Evolutionary conservation across 2,329 filamentous ascomycete species (phyloP).

Genomic region (Apiospora malaysiana): DNA sequence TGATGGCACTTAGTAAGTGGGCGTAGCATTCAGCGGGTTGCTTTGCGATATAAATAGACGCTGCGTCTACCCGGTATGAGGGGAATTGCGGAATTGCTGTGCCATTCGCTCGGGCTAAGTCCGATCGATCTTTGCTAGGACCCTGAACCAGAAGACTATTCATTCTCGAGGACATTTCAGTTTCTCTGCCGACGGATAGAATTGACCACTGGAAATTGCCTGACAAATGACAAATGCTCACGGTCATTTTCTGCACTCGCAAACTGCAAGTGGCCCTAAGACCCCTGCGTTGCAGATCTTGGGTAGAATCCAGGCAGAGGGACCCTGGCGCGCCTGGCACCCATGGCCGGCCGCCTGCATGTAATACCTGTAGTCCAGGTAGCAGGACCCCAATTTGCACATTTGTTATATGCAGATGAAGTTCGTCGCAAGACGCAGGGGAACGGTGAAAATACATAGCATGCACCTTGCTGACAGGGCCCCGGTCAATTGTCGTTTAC

Average conservation of each 20-base stretch:
- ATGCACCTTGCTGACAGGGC: neutral
- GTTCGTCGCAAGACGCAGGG: neutral
- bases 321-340: no score
- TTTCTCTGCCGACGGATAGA: neutral
- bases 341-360: neutral
- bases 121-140: slow-evolving; percentile 2
- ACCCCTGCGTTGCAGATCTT: neutral
- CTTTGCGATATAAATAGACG: slow-evolving; percentile 5
- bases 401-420: neutral
- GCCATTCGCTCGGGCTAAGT: neutral
- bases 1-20: neutral
- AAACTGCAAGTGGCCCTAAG: neutral
- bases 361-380: neutral
- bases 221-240: neutral
- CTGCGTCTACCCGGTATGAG: neutral
- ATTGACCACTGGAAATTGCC: neutral
- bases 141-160: neutral
- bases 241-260: neutral
- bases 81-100: slow-evolving; percentile 5
- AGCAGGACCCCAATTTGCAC: neutral
- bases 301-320: neutral
- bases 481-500: neutral
- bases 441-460: neutral
- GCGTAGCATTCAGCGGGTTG: neutral
- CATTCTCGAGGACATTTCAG: neutral